phyloP scores from a whole-genome alignment of 2,329 filamentous ascomycete genomes.

The Claviceps purpurea region DNA sequence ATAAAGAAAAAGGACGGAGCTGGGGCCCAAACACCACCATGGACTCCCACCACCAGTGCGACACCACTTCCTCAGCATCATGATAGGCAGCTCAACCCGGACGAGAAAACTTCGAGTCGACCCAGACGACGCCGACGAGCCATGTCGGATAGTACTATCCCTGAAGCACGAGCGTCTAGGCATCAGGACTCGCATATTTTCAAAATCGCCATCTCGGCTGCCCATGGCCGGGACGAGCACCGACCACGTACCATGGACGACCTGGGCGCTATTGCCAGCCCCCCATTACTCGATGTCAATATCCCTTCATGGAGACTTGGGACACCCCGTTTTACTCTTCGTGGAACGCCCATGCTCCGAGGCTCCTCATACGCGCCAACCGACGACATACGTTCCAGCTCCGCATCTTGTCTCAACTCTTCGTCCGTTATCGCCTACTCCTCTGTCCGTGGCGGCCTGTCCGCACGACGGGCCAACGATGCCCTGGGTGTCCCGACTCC shows the following conservation, averaged over 20 bases:
- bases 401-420: constrained; percentile 33
- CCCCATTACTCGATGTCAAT: constrained; percentile 53
- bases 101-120: constrained; percentile 10
- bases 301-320: constrained; percentile 81
- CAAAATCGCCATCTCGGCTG: constrained; percentile 68
- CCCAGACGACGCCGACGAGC: constrained; percentile 42
- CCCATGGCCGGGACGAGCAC: constrained; percentile 34
- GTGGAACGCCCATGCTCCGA: constrained; percentile 63
- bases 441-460: constrained; percentile 12
- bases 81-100: constrained; percentile 20
- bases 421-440: constrained; percentile 18
- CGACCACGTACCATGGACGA: constrained; percentile 53
- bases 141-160: constrained; percentile 64
- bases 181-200: constrained; percentile 54
- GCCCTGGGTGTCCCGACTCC: constrained; percentile 24
- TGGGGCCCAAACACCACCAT: constrained; percentile 11
- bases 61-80: constrained; percentile 22
- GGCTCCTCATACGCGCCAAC: constrained; percentile 69
- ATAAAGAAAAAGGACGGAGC: not conserved
- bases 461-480: constrained; percentile 23
- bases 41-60: constrained; percentile 28
- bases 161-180: constrained; percentile 42
- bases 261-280: constrained; percentile 23
- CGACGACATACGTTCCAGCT: constrained; percentile 55
- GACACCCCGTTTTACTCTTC: constrained; percentile 63